Base-by-base conservation (phyloP, 306 rosid species). In the Vigna radiata region DNA sequence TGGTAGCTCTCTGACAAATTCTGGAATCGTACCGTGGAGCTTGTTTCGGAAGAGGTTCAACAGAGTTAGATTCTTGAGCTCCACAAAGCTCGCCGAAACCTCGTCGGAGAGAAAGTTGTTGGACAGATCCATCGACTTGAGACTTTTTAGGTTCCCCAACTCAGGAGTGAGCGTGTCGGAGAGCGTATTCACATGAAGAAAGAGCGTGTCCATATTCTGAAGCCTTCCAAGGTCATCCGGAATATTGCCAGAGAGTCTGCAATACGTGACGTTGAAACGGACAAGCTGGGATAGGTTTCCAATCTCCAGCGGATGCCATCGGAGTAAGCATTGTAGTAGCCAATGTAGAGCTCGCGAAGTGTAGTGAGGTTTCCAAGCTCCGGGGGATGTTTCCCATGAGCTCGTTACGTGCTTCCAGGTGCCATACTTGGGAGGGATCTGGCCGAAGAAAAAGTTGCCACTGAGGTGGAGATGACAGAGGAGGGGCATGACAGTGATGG, bases 11-110 rank as follows among this genome's bases (percentile, higher is more conserved):
- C 96, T 97, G 7, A 94, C 67, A 36, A 94, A 94, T 78, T 90
- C 96, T 0, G 98, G 98, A 78, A 94, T 94, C 4, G 91, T 89
- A 7, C 98, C 98, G 66, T 94, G 92, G 31, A 94, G 98, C 89
- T 82, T 89, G 78, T 94, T 94, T 31, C 98, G 65, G 73, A 94
- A 94, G 18, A 94, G 83, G 79, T 94, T 92, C 75, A 94, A 49
- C 6, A 92, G 89, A 1, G 97, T 94, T 27, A 94, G 64, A 84
- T 90, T 94, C 83, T 90, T 92, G 1, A 94, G 90, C 61, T 84
- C 81, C 0, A 96, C 69, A 47, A 94, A 92, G 5, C 85, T 83
- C 16, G 2, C 79, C 31, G 97, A 97, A 80, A 94, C 85, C 83
- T 91, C 95, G 18, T 97, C 97, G 1, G 86, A 21, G 55, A 92